These are phyloP conservation scores for Aspergillus sp. DNA, from an alignment of 2,329 filamentous ascomycete species.

Conservation along the genomic window DNA sequence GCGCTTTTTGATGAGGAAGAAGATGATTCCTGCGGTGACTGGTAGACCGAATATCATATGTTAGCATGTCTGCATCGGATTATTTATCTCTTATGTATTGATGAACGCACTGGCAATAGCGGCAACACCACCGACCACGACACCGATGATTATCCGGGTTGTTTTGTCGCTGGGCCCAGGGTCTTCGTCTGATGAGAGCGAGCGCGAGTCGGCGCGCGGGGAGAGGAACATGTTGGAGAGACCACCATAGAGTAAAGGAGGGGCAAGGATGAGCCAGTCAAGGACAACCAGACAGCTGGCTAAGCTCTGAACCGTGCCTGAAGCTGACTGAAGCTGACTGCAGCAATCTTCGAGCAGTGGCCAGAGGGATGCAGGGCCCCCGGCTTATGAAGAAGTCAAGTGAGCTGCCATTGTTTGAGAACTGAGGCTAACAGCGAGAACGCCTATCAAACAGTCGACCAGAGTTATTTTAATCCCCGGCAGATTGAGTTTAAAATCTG, in stretches of 20 bases:
- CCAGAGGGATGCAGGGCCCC: background rate
- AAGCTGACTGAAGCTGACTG: background rate
- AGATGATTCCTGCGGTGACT: slow-evolving; percentile 27
- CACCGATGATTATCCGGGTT: slow-evolving; percentile 27
- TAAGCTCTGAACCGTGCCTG: background rate
- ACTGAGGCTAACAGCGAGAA: background rate
- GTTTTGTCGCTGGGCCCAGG: slow-evolving; percentile 2
- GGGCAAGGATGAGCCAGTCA: background rate
- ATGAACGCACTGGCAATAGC: slow-evolving; percentile 25
- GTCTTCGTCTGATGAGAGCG: background rate
- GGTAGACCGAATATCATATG: background rate
- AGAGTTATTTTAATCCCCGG: slow-evolving; percentile 14
- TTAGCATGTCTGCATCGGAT: background rate
- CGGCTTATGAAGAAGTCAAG: background rate
- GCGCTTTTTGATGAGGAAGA: slow-evolving; percentile 25
- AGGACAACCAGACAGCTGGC: background rate
- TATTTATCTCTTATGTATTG: background rate
- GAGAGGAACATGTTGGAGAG: background rate
- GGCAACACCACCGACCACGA: slow-evolving; percentile 28
- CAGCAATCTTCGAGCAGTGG: background rate
- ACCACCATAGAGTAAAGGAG: background rate
- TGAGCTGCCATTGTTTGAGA: background rate
- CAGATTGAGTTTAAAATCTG: slow-evolving; percentile 9
- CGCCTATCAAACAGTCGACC: background rate
- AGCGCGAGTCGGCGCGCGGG: background rate